These are phyloP conservation scores for Talaromyces pinophilus DNA, from an alignment of 2,329 filamentous ascomycete genomes.

Conservation along the genomic window DNA sequence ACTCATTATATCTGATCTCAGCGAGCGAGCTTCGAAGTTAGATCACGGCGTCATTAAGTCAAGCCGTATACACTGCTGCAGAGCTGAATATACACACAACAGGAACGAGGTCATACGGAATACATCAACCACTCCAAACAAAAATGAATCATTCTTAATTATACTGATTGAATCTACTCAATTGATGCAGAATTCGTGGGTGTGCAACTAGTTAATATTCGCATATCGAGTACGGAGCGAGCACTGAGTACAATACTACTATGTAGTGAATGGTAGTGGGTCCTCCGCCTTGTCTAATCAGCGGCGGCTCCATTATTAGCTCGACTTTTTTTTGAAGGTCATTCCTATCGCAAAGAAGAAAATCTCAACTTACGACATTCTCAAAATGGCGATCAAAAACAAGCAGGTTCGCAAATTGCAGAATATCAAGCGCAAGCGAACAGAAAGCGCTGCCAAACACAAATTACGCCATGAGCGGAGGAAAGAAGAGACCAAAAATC, in stretches of 20 bases:
- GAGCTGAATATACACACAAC: background rate
- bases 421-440: conserved; percentile 77
- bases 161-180: no score
- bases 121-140: no score
- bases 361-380: background rate
- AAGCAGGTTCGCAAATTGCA: conserved; percentile 77
- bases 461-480: conserved; percentile 76
- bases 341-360: conserved; percentile 1
- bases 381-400: conserved; percentile 61
- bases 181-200: no score
- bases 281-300: conserved; percentile 15
- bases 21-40: background rate
- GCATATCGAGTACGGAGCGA: no score
- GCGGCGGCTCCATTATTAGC: conserved; percentile 6
- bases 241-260: no score
- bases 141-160: no score
- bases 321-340: conserved; percentile 28
- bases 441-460: conserved; percentile 70
- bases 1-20: no score
- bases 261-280: background rate
- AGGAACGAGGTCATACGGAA: background rate
- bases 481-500: conserved; percentile 83
- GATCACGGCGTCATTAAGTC: background rate
- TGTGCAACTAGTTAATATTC: no score
- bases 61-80: background rate